Conservation (phyloP, 371 early-diverging fungal genomes). For the Apophysomyces variabilis region DNA sequence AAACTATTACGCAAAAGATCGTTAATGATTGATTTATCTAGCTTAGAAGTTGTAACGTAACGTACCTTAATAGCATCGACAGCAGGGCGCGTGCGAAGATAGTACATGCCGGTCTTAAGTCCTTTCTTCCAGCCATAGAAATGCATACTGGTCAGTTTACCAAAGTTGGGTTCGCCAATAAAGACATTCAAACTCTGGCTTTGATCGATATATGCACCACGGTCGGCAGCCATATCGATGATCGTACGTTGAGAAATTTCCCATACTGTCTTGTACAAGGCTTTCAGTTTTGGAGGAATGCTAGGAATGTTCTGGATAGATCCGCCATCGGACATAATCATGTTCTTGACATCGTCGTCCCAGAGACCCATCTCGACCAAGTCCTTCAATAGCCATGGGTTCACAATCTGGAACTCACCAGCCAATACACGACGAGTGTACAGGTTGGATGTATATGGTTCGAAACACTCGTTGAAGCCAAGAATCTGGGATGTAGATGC, state of each 20-base stretch:
- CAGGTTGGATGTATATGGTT: slow-evolving; percentile 95
- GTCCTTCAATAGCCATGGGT: slow-evolving; percentile 94
- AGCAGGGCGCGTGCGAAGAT: slow-evolving; percentile 96
- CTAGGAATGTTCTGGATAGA: slow-evolving; percentile 83
- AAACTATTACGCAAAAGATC: slow-evolving; percentile 20
- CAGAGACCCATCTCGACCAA: slow-evolving; percentile 92
- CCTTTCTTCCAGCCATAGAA: slow-evolving; percentile 99
- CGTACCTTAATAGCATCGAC: slow-evolving; percentile 93
- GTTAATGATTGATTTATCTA: neutral
- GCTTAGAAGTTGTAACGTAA: neutral
- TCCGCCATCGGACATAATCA: slow-evolving; percentile 95
- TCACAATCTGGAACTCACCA: slow-evolving; percentile 99
- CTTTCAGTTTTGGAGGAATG: slow-evolving; percentile 89
- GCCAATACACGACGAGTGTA: slow-evolving; percentile 97
- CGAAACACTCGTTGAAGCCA: slow-evolving; percentile 99
- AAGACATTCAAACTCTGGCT: slow-evolving; percentile 97
- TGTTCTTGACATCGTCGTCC: slow-evolving; percentile 95
- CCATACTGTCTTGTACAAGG: slow-evolving; percentile 98
- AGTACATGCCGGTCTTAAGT: slow-evolving; percentile 99
- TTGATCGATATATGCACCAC: slow-evolving; percentile 98
- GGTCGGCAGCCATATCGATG: slow-evolving; percentile 87
- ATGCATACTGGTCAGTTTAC: slow-evolving; percentile 97
- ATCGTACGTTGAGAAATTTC: slow-evolving; percentile 91
- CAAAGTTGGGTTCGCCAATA: slow-evolving; percentile 91
- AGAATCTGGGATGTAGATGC: slow-evolving; percentile 98